These are phyloP conservation scores for Lavandula angustifolia DNA, from an alignment of 257 asterid genomes.

Conservation along the genomic window DNA sequence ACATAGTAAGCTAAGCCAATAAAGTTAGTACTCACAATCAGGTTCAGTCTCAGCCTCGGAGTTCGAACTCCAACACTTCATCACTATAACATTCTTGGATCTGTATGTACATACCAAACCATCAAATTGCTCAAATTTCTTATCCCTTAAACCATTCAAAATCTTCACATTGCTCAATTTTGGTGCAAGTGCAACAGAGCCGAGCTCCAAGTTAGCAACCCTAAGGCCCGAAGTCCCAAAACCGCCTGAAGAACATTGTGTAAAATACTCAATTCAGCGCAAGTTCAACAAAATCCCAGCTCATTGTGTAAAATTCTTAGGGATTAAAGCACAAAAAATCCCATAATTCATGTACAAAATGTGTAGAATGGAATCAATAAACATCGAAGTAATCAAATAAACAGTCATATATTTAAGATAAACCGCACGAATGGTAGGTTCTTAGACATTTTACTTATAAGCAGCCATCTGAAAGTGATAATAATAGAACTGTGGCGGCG, in stretches of 20 bases:
- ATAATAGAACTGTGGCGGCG: neutral
- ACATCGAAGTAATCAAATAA: neutral
- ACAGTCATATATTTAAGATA: neutral
- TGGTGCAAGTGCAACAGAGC: constrained; percentile 38
- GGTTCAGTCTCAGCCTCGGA: constrained; percentile 47
- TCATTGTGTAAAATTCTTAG: neutral
- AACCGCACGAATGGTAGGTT: neutral
- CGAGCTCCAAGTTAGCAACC: constrained; percentile 44
- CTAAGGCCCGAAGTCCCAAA: constrained; percentile 57
- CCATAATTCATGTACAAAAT: constrained; percentile 3
- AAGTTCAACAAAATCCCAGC: constrained; percentile 13
- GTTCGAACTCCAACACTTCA: constrained; percentile 41
- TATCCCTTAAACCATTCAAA: constrained; percentile 33
- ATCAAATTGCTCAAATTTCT: constrained; percentile 33
- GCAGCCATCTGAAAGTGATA: constrained; percentile 34
- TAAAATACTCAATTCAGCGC: neutral
- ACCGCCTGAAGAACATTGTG: constrained; percentile 60
- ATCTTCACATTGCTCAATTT: constrained; percentile 41
- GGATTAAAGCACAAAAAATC: constrained; percentile 8
- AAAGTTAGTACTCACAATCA: constrained; percentile 45
- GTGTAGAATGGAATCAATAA: neutral
- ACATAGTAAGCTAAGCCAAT: neutral
- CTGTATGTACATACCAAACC: constrained; percentile 42
- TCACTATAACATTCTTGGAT: constrained; percentile 39
- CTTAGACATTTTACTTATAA: constrained; percentile 20